Base-by-base conservation (phyloP, 23 red algal species). In the Gracilaria domingensis region DNA sequence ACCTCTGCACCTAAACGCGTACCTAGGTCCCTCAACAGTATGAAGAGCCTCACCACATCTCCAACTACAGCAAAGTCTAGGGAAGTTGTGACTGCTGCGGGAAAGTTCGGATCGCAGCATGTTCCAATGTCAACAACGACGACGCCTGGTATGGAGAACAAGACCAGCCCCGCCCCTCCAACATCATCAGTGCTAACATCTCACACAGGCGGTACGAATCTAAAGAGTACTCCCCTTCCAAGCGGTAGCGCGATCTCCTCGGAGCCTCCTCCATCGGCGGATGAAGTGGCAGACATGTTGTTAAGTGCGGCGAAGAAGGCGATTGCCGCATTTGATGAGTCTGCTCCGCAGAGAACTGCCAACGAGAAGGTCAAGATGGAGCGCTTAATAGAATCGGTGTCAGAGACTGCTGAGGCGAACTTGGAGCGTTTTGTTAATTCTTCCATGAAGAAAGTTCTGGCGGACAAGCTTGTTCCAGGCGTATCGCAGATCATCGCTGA, bases 361-460 rank as follows among this genome's bases (percentile, higher is more conserved):
- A 62, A 54, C 54, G 89, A 92, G 38, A 83, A 84, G 37, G 69
- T 44, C 16, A 92, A 92, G 44, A 92, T 84, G 78, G 89, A 92
- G 40, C 54, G 80, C 1, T 51, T 92, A 21, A 84, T 92, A 20
- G 78, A 84, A 39, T 92, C 89, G 2, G 78, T 84, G 21, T 74
- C 80, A 45, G 80, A 92, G 48, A 92, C 87, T 17, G 87, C 87
- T 0, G 57, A 77, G 29, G 49, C 87, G 18, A 90, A 90, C 57
- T 25, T 92, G 78, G 89, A 92, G 44, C 78, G 89, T 3, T 92
- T 92, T 83, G 80, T 92, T 34, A 75, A 84, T 84, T 82, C 89
- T 32, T 83, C 89, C 6, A 92, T 92, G 89, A 92, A 92, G 64
- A 82, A 83, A 14, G 61, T 84, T 5, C 24, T 92, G 45, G 89